These are phyloP conservation scores for Furcasterigmium furcatum DNA, from an alignment of 2,329 filamentous ascomycete species.

Conservation along the genomic window DNA sequence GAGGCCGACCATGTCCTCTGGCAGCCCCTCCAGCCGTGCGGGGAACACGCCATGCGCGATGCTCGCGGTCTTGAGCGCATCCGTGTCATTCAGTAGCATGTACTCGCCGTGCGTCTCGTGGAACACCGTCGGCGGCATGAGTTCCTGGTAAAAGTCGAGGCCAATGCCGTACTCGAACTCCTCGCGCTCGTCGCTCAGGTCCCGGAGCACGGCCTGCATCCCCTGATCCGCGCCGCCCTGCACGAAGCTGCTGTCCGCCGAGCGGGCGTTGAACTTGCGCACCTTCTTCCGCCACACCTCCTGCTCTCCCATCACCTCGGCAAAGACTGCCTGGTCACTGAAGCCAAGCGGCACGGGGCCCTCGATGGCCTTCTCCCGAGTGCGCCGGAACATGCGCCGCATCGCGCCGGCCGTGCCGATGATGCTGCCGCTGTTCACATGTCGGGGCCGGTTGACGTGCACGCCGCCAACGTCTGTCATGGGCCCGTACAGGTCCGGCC, in stretches of 20 bases:
- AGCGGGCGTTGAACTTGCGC: no score
- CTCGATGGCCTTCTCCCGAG: slow-evolving; percentile 17
- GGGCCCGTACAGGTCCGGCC: slow-evolving; percentile 17
- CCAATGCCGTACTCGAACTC: slow-evolving; percentile 22
- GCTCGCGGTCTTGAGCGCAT: slow-evolving; percentile 13
- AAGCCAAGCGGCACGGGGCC: slow-evolving; percentile 9
- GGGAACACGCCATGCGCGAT: slow-evolving; percentile 16
- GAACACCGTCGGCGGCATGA: slow-evolving; percentile 23
- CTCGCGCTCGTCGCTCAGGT: neutral
- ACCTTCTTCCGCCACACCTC: slow-evolving; percentile 16
- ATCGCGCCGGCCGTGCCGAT: slow-evolving; percentile 23
- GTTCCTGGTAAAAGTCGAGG: slow-evolving; percentile 22
- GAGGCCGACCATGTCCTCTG: slow-evolving; percentile 10
- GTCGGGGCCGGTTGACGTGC: slow-evolving; percentile 20
- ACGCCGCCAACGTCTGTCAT: slow-evolving; percentile 11
- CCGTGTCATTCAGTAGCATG: slow-evolving; percentile 12
- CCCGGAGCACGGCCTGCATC: no score
- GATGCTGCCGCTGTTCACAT: slow-evolving; percentile 24
- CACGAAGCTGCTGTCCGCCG: no score
- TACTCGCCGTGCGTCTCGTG: slow-evolving; percentile 20
- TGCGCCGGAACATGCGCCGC: slow-evolving; percentile 16
- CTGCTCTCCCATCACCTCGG: slow-evolving; percentile 25
- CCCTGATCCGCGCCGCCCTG: neutral
- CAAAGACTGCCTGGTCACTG: slow-evolving; percentile 27
- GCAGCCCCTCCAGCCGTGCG: slow-evolving; percentile 15